Evolutionary conservation across 805 yeast genomes (phyloP), one percentile per base, ranked within the genome.

Genomic region (Suhomyces faveliae): DNA sequence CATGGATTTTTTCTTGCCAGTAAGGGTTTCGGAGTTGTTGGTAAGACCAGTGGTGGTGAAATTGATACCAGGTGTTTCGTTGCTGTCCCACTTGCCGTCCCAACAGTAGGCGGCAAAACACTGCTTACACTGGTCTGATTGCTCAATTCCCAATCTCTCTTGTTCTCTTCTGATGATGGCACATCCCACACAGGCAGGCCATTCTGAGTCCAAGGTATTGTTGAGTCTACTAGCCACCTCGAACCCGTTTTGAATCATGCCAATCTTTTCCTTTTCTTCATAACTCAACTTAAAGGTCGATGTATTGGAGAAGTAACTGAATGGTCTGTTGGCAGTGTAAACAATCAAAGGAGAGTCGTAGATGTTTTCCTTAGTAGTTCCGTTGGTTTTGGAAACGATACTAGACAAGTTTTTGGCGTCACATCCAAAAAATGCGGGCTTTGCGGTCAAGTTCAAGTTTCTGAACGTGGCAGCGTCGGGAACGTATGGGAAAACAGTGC

Each of bases 41-140:
- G 75, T 70, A 41, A 68, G 55, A 24, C 79, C 79, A 17, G 62
- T 58, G 1, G 61, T 58, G 19, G 78, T 74, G 58, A 70, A 74
- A 54, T 71, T 70, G 44, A 72, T 61, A 52, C 56, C 59, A 1
- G 62, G 55, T 5, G 43, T 49, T 17, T 45, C 49, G 3, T 35
- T 35, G 17, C 27, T 22, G 41, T 50, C 48, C 12, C 40, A 9
- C 13, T 25, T 13, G 7, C 68, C 68, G 39, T 62, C 55, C 67
- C 67, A 63, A 43, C 68, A 63, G 51, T 63, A 63, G 3, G 50
- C 19, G 15, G 42, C 41, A 46, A 63, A 63, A 38, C 68, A 63
- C 43, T 53, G 45, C 38, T 55, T 46, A 46, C 68, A 63, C 41
- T 56, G 56, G 20, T 62, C 65, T 2, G 65, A 48, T 46, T 61